Evolutionary conservation across 139 green algal genomes (phyloP).

Genomic region (Microglena sp.): DNA sequence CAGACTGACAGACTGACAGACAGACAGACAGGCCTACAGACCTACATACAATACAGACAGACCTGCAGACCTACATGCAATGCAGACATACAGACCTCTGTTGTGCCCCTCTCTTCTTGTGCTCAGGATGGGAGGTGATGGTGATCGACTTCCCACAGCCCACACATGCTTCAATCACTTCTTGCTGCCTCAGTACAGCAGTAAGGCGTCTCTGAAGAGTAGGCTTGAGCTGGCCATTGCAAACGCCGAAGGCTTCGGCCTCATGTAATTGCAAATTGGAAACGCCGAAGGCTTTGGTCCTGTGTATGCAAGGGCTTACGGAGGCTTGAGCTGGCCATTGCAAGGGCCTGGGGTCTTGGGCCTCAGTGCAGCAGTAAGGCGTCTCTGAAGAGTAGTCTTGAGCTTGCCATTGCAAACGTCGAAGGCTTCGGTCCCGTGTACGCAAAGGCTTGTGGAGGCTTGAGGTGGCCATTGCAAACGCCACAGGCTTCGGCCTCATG

Average conservation of each 20-base stretch:
- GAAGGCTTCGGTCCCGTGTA: conserved; percentile 24
- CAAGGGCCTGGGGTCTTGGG: no score
- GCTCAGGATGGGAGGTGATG: conserved; percentile 32
- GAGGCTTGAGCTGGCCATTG: no score
- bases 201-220: conserved; percentile 27
- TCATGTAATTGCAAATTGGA: conserved; percentile 33
- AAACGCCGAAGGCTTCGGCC: conserved; percentile 71
- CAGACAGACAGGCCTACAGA: no score
- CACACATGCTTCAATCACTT: conserved; percentile 94
- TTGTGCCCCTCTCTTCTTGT: no score
- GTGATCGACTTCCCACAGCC: conserved; percentile 61
- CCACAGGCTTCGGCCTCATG: conserved; percentile 70
- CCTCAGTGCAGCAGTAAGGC: conserved; percentile 18
- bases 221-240: conserved; percentile 57
- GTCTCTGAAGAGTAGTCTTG: conserved; percentile 33
- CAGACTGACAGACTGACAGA: no score
- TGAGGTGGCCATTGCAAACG: conserved; percentile 60
- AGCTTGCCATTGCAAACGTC: conserved; percentile 61
- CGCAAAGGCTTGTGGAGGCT: no score
- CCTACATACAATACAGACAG: no score
- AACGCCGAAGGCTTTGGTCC: not conserved
- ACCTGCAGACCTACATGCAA: no score
- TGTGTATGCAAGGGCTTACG: no score
- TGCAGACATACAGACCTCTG: no score
- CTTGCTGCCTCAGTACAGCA: conserved; percentile 42